Evolutionary conservation across 202 grass and related monocot genomes (phyloP).

Genomic region (Cymbopogon flexuosus): DNA sequence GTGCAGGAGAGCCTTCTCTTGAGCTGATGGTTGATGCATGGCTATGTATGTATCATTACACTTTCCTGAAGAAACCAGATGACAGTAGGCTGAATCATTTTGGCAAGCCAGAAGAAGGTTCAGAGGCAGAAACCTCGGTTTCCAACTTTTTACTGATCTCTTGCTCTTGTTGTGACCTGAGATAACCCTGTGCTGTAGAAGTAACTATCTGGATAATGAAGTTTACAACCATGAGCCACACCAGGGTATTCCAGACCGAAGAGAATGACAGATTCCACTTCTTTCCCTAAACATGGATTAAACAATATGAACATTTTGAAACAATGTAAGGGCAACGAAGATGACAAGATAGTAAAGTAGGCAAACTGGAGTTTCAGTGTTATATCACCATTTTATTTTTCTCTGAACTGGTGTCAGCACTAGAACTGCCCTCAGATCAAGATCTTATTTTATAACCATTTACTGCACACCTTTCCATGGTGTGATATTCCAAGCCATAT

Average conservation of each 20-base stretch:
- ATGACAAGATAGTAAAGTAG: slow-evolving; percentile 3
- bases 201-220: slow-evolving; percentile 83
- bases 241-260: slow-evolving; percentile 73
- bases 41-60: slow-evolving; percentile 25
- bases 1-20: slow-evolving; percentile 3
- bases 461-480: background rate
- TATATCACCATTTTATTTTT: background rate
- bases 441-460: background rate
- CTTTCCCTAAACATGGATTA: slow-evolving; percentile 49
- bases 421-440: background rate
- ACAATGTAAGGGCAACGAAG: background rate
- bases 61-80: slow-evolving; percentile 12
- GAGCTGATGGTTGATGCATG: slow-evolving; percentile 14
- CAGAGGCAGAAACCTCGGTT: slow-evolving; percentile 12
- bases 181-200: slow-evolving; percentile 76
- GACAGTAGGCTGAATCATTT: slow-evolving; percentile 24
- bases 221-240: slow-evolving; percentile 78
- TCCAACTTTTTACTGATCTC: slow-evolving; percentile 54
- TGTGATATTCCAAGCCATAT: background rate
- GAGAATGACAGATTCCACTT: slow-evolving; percentile 73
- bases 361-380: background rate
- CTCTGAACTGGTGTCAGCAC: background rate
- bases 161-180: slow-evolving; percentile 70
- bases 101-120: slow-evolving; percentile 26
- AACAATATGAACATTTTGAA: slow-evolving; percentile 10